Evolutionary conservation across 108 stramenopile species (phyloP).

Genomic region (Cylindrotheca closterium): DNA sequence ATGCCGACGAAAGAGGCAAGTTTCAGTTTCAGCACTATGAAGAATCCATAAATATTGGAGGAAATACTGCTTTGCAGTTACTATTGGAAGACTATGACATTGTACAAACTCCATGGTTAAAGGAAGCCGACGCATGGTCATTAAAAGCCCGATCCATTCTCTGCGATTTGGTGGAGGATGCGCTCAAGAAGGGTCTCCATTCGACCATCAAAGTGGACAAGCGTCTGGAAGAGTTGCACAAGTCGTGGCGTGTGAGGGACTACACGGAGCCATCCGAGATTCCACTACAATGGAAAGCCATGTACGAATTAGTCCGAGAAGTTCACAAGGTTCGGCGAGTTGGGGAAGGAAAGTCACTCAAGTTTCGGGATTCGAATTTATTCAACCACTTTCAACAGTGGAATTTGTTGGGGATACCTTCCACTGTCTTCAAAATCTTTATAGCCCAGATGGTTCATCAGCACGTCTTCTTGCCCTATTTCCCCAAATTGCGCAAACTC

Average conservation of each 20-base stretch:
- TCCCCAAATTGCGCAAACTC: conserved; percentile 40
- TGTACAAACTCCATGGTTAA: conserved; percentile 13
- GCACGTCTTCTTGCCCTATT: conserved; percentile 41
- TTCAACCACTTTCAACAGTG: conserved; percentile 36
- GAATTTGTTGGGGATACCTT: conserved; percentile 72
- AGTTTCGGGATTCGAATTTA: conserved; percentile 29
- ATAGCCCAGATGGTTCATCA: conserved; percentile 53
- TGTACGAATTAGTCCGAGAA: conserved; percentile 30
- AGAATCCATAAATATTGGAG: conserved; percentile 11
- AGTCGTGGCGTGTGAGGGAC: conserved; percentile 10
- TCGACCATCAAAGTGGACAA: neutral
- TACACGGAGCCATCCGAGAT: neutral
- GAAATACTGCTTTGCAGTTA: conserved; percentile 15
- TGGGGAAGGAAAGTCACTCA: conserved; percentile 39
- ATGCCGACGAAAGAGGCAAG: conserved; percentile 31
- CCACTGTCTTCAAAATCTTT: conserved; percentile 45
- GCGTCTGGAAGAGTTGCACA: conserved; percentile 9
- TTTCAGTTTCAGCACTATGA: conserved; percentile 30
- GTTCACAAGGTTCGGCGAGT: conserved; percentile 31
- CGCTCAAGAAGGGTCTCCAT: conserved; percentile 8
- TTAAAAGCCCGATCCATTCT: conserved; percentile 22
- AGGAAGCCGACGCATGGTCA: conserved; percentile 27
- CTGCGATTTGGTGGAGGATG: conserved; percentile 28
- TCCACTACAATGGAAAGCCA: conserved; percentile 13
- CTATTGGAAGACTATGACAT: conserved; percentile 18